phyloP scores from a whole-genome alignment of 2,329 filamentous ascomycete genomes.

The Fusarium sublunatum region DNA sequence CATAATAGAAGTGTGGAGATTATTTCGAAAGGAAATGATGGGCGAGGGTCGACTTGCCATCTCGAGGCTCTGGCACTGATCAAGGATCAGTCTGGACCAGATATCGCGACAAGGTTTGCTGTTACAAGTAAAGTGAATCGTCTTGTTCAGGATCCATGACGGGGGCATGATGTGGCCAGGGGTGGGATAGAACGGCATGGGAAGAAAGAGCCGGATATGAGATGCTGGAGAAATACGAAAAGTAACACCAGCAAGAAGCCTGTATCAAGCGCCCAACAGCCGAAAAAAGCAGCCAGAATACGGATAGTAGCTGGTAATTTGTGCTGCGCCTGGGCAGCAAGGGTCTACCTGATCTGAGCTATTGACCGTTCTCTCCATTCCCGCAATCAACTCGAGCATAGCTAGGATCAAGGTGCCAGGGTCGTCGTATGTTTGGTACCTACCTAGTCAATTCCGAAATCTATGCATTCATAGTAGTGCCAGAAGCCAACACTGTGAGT shows the following conservation, averaged over 20 bases:
- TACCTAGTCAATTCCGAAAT: no score
- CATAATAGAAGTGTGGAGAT: conserved; percentile 8
- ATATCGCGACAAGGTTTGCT: conserved; percentile 24
- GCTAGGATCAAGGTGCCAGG: conserved; percentile 24
- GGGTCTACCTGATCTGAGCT: conserved; percentile 8
- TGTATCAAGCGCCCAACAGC: conserved; percentile 8
- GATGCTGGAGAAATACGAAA: conserved; percentile 3
- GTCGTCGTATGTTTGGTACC: conserved; percentile 30
- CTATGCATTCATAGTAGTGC: conserved; percentile 5
- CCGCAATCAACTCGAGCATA: conserved; percentile 42
- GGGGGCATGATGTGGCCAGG: conserved; percentile 16
- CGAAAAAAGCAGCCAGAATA: background rate
- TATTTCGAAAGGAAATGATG: conserved; percentile 27
- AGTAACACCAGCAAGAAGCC: conserved; percentile 7
- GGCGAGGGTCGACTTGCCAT: background rate
- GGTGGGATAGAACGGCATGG: conserved; percentile 19
- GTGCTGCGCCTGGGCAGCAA: background rate
- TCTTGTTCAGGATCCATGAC: conserved; percentile 14
- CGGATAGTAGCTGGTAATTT: conserved; percentile 29
- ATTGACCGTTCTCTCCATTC: conserved; percentile 35
- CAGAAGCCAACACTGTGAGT: background rate
- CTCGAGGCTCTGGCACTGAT: conserved; percentile 7
- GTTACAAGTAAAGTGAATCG: conserved; percentile 22
- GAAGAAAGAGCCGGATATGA: conserved; percentile 9
- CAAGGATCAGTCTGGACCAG: conserved; percentile 6